Evolutionary conservation across 495 filamentous ascomycete species (phyloP), one percentile per base, ranked within the genome.

Genomic region (Neurospora sp.): DNA sequence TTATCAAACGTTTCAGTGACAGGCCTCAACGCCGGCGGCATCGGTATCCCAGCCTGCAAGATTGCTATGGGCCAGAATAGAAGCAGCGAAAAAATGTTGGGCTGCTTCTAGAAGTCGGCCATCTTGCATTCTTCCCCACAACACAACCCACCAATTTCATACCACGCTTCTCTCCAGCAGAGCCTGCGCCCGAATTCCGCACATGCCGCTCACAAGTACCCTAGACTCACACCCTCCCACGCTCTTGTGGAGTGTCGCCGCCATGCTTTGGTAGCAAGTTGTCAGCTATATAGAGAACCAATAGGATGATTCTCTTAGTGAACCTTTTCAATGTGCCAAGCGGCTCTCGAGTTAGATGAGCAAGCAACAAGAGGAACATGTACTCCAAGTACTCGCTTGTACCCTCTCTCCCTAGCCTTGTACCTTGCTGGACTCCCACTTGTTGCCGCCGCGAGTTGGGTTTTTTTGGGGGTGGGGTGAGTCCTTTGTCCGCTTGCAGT

Each of bases 301-400:
- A 81, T 81, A 48, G 74, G 78, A 75, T 72, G 40, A 71, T 69
- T 75, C 59, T 73, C 69, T 75, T 59, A 75, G 75, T 81, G 76
- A 77, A 69, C 40, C 68, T 75, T 65, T 79, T 77, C 71, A 45
- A 74, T 39, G 70, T 77, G 72, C 72, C 73, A 73, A 74, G 72
- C 40, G 22, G 14, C 69, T 40, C 41, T 44, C 61, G 59, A 42
- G 44, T 40, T 40, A 44, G 53, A 48, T 71, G 45, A 70, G 53
- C 53, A 65, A 65, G 53, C 53, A 65, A 65, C 53, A 61, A 61
- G 10, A 61, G 27, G 53, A 16, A 35, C 27, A 35, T 4, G 31
- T 65, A 65, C 27, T 37, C 27, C 53, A 65, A 35, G 53, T 65
- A 65, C 53, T 16, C 3, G 6, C 27, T 14, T 31, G 53, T 65